Percentiles rank a stretch among this genome's conserved stretches.
Conservation (phyloP, 2,329 filamentous ascomycete genomes). For the Colletotrichum abscissum region DNA sequence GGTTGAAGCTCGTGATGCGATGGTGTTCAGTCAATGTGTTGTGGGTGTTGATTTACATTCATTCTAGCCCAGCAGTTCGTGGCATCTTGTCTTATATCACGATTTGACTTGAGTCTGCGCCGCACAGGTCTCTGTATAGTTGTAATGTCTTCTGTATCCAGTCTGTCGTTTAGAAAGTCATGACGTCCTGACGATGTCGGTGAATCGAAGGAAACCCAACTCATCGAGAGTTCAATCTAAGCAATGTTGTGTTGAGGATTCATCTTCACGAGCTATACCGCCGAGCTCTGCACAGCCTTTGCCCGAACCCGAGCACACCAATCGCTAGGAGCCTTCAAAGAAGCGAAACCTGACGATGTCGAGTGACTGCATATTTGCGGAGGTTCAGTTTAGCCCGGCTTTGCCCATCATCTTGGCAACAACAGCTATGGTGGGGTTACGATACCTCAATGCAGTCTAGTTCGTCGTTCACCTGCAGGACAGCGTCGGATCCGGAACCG, state of each 20-base stretch:
- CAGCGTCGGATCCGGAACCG: background rate
- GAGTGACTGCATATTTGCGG: background rate
- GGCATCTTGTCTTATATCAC: background rate
- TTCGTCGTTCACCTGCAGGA: background rate
- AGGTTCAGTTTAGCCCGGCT: background rate
- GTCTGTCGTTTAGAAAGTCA: background rate
- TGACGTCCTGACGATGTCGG: background rate
- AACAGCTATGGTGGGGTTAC: background rate
- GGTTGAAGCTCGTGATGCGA: background rate
- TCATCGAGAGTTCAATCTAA: background rate
- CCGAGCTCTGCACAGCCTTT: background rate
- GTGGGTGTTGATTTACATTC: background rate
- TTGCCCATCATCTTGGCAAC: background rate
- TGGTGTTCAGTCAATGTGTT: background rate
- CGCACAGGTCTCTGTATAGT: too few relatives aligned
- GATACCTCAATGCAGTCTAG: background rate
- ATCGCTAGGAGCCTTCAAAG: background rate
- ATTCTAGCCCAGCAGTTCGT: background rate
- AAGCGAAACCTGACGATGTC: background rate
- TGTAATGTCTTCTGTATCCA: background rate
- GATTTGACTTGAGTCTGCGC: background rate
- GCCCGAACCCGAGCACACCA: background rate
- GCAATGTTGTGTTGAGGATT: background rate
- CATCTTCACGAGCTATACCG: background rate
- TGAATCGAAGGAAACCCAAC: background rate